Evolutionary conservation across 2,329 filamentous ascomycete genomes (phyloP).

Genomic region (Aphanocladium album): DNA sequence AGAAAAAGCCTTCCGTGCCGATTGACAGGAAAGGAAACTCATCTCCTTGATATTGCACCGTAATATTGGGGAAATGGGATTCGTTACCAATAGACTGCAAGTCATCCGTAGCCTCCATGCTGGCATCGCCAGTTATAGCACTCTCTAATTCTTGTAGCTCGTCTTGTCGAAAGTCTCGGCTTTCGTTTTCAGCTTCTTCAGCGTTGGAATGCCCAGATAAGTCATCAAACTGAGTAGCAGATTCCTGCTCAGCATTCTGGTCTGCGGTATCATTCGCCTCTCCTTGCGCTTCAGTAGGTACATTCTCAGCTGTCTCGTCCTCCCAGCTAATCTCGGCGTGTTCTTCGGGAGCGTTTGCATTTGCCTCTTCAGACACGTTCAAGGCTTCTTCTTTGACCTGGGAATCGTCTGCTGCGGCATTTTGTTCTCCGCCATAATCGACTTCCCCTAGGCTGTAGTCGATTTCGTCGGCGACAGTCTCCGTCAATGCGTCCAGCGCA

Average conservation of each 20-base stretch:
- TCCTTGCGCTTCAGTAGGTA: background rate
- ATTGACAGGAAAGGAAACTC: slow-evolving; percentile 38
- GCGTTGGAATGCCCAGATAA: background rate
- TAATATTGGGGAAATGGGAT: slow-evolving; percentile 30
- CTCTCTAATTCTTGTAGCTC: background rate
- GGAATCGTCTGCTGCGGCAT: slow-evolving; percentile 15
- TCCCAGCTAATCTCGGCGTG: slow-evolving; percentile 22
- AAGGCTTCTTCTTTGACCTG: background rate
- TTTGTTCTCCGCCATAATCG: slow-evolving; percentile 22
- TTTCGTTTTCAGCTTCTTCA: slow-evolving; percentile 4
- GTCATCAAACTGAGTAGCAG: slow-evolving; percentile 1
- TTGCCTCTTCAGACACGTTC: slow-evolving; percentile 2
- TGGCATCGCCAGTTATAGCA: background rate
- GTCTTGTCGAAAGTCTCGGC: slow-evolving; percentile 5
- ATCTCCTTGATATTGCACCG: slow-evolving; percentile 39
- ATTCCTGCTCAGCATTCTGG: slow-evolving; percentile 5
- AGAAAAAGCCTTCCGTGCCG: slow-evolving; percentile 39
- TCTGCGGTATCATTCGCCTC: background rate
- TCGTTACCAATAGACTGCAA: background rate
- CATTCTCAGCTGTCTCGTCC: slow-evolving; percentile 13
- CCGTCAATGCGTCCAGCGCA: slow-evolving; percentile 1
- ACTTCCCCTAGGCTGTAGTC: slow-evolving; percentile 22
- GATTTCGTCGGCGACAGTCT: slow-evolving; percentile 27
- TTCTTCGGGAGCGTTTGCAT: slow-evolving; percentile 6
- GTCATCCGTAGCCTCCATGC: slow-evolving; percentile 5